Conservation (phyloP, 495 filamentous ascomycete species). For the Hypoxylon intermedium region DNA sequence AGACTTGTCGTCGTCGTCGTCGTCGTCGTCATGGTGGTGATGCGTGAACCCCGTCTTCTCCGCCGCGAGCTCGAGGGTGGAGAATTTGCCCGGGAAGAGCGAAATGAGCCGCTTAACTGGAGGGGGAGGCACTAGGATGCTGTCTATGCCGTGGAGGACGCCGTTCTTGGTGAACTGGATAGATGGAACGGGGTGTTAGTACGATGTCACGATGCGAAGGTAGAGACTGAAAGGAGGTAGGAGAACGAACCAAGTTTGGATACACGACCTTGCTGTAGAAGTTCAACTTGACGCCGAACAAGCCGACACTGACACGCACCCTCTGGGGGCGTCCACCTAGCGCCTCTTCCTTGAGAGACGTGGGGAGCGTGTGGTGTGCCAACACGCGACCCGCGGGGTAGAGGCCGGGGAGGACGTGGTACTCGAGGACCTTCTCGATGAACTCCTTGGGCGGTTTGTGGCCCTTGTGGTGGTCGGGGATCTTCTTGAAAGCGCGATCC, state of each 20-base stretch:
- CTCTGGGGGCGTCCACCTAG: slow-evolving; percentile 72
- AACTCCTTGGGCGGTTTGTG: slow-evolving; percentile 66
- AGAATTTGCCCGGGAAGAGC: slow-evolving; percentile 74
- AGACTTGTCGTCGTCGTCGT: slow-evolving; percentile 19
- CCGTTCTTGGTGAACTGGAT: slow-evolving; percentile 67
- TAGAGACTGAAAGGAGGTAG: slow-evolving; percentile 15
- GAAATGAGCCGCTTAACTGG: slow-evolving; percentile 64
- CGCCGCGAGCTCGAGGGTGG: slow-evolving; percentile 75
- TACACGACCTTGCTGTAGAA: slow-evolving; percentile 70
- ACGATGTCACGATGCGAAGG: not conserved
- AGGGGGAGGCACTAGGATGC: slow-evolving; percentile 76
- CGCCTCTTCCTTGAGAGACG: slow-evolving; percentile 59
- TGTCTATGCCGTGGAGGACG: slow-evolving; percentile 77
- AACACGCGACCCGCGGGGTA: slow-evolving; percentile 67
- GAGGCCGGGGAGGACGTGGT: slow-evolving; percentile 71
- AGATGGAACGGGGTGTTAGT: no score
- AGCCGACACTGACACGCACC: slow-evolving; percentile 63
- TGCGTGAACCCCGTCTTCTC: slow-evolving; percentile 68
- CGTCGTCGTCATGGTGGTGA: slow-evolving; percentile 32
- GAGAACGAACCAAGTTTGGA: slow-evolving; percentile 65
- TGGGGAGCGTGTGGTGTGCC: slow-evolving; percentile 72
- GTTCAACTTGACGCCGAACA: slow-evolving; percentile 72
- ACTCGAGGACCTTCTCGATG: slow-evolving; percentile 68
- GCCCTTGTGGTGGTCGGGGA: slow-evolving; percentile 59
- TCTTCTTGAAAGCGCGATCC: slow-evolving; percentile 74